phyloP scores from a whole-genome alignment of 805 yeast species.

The Cyberlindnera amylophila region DNA sequence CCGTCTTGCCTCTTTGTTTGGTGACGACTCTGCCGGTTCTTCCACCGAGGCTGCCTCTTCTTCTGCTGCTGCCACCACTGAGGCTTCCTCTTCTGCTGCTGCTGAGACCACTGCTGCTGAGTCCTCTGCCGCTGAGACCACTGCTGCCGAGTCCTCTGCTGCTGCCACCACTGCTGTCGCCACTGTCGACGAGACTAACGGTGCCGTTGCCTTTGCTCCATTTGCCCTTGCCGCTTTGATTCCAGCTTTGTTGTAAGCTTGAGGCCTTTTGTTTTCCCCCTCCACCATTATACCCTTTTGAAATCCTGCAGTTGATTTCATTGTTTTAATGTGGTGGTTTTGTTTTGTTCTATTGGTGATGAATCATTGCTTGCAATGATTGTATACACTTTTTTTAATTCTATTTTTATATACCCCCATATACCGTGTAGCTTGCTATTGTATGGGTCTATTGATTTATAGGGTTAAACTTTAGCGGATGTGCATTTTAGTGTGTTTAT shows the following conservation, averaged over 20 bases:
- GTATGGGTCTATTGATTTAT: too few species aligned
- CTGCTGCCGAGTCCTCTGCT: slow-evolving; percentile 11
- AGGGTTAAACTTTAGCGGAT: too few species aligned
- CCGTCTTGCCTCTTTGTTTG: slow-evolving; percentile 17
- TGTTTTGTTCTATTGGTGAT: too few species aligned
- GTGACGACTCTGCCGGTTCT: slow-evolving; percentile 12
- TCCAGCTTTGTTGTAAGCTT: slow-evolving; percentile 20
- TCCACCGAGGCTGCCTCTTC: slow-evolving; percentile 5
- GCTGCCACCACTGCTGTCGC: slow-evolving; percentile 9
- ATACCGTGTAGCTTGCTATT: too few species aligned
- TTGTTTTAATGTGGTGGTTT: too few species aligned
- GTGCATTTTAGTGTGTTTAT: not conserved
- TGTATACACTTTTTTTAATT: too few species aligned
- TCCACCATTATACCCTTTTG: too few species aligned
- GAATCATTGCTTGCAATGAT: too few species aligned
- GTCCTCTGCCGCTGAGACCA: slow-evolving; percentile 4
- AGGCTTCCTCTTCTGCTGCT: slow-evolving; percentile 10
- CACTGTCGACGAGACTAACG: slow-evolving; percentile 10
- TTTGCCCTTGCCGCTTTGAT: slow-evolving; percentile 15
- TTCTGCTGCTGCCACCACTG: slow-evolving; percentile 8
- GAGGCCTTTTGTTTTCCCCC: too few species aligned
- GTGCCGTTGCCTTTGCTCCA: slow-evolving; percentile 19
- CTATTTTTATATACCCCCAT: too few species aligned
- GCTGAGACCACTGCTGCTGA: slow-evolving; percentile 13
- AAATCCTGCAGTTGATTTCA: too few species aligned